phyloP scores from a whole-genome alignment of 2,329 filamentous ascomycete genomes.

The Salinomyces thailandicus region DNA sequence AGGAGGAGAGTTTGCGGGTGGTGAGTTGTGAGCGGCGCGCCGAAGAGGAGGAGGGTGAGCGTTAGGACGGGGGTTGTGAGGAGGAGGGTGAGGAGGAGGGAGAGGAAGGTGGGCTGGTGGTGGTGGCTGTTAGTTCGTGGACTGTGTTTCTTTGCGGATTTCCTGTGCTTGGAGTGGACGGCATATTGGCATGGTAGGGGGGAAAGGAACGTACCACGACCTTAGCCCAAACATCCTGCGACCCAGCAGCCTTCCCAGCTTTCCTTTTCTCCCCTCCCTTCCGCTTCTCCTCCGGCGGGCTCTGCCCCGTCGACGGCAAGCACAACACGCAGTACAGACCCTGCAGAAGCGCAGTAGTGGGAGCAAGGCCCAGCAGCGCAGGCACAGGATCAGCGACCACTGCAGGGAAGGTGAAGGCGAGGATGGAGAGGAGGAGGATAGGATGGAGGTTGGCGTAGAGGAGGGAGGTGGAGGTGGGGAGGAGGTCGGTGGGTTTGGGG shows the following conservation, averaged over 20 bases:
- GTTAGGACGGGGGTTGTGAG: constrained; percentile 48
- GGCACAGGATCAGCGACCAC: constrained; percentile 61
- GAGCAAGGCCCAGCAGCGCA: constrained; percentile 51
- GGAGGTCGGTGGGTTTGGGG: constrained; percentile 21
- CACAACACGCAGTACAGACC: constrained; percentile 48
- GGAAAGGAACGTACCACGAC: constrained; percentile 33
- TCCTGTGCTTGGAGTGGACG: background rate
- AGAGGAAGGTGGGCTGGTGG: constrained; percentile 63
- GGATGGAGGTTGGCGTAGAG: constrained; percentile 58
- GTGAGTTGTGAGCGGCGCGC: constrained; percentile 79
- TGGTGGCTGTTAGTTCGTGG: background rate
- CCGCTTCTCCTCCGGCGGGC: constrained; percentile 24
- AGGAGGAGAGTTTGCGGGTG: constrained; percentile 66
- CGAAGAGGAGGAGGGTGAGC: constrained; percentile 69
- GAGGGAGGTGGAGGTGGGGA: constrained; percentile 17
- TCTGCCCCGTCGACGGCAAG: constrained; percentile 43
- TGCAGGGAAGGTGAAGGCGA: constrained; percentile 51
- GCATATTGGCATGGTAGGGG: too few relatives aligned
- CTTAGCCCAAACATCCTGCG: constrained; percentile 32
- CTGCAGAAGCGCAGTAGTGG: constrained; percentile 56
- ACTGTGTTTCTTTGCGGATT: too few relatives aligned
- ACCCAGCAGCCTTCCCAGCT: constrained; percentile 46
- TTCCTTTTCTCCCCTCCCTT: constrained; percentile 41
- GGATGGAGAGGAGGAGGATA: constrained; percentile 52
- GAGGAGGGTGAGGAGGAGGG: constrained; percentile 49